Base-by-base conservation (phyloP, 805 yeast genomes). In the Crinitomyces ghanaensis region DNA sequence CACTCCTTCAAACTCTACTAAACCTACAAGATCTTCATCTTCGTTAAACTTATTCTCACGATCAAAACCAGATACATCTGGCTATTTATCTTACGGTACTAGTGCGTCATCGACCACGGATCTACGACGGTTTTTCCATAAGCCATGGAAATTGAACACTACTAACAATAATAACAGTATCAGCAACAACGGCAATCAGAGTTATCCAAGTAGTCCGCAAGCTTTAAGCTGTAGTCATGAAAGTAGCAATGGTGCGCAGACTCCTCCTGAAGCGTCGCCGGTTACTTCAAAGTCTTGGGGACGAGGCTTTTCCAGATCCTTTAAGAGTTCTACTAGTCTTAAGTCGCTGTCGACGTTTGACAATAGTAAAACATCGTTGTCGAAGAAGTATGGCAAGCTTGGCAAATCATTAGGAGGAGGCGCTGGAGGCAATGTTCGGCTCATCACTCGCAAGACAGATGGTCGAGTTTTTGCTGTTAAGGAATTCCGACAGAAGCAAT, bases 371-470 rank as follows among this genome's bases (percentile, higher is more conserved):
- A 26, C 40, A 9, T 30, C 49, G 6, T 40, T 48, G 31, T 72
- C 79, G 26, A 83, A 78, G 49, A 63, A 85, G 44, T 85, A 84
- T 54, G 72, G 78, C 33, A 80, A 77, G 52, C 75, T 79, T 35
- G 94, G 94, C 34, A 88, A 84, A 41, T 80, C 72, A 38, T 65
- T 86, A 30, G 96, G 95, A 35, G 91, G 91, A 14, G 96, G 96
- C 34, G 95, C 95, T 2, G 96, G 96, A 31, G 96, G 96, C 3
- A 70, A 78, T 11, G 96, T 86, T 21, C 74, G 75, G 48, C 63
- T 85, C 31, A 77, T 83, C 29, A 75, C 66, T 33, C 60, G 94
- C 44, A 57, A 70, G 3, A 56, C 69, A 2, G 95, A 85, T 57
- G 60, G 63, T 19, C 69, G 74, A 46, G 70, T 81, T 2, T 85